These are phyloP conservation scores for Hysterangium stoloniferum DNA, from an alignment of 768 basidiomycete species.

Conservation along the genomic window DNA sequence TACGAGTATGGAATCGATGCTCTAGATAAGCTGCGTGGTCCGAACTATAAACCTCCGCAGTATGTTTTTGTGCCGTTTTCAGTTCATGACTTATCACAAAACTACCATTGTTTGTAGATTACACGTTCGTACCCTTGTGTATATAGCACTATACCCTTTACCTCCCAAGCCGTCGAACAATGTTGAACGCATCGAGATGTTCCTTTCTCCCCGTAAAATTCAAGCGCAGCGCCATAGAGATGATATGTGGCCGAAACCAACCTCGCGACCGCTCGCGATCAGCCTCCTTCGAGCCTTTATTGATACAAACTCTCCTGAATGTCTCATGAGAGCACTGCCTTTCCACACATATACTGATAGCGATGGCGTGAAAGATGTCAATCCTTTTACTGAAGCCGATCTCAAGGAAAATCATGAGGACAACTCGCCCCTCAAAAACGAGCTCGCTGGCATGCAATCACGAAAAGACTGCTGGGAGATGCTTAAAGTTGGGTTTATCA, in stretches of 20 bases:
- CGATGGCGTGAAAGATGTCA: constrained; percentile 1
- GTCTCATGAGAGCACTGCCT: constrained; percentile 9
- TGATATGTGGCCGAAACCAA: constrained; percentile 7
- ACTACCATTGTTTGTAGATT: constrained; percentile 28
- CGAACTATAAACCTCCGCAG: constrained; percentile 51
- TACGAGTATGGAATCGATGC: constrained; percentile 59
- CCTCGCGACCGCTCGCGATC: background rate
- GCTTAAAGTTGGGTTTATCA: constrained; percentile 8
- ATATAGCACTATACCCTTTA: constrained; percentile 59
- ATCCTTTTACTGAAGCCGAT: constrained; percentile 5
- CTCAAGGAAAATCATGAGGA: constrained; percentile 1
- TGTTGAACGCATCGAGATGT: background rate
- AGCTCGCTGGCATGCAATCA: background rate
- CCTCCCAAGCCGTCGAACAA: constrained; percentile 10
- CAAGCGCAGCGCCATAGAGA: constrained; percentile 6
- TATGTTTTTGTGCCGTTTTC: constrained; percentile 27
- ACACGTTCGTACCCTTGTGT: constrained; percentile 62
- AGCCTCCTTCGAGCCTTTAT: constrained; percentile 5
- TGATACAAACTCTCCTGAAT: constrained; percentile 5
- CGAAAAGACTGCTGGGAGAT: constrained; percentile 11
- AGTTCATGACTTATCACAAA: background rate
- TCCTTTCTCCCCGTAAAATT: constrained; percentile 6
- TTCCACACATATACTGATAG: background rate
- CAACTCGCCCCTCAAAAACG: constrained; percentile 1
- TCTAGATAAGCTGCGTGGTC: constrained; percentile 54